phyloP scores from a whole-genome alignment of 495 filamentous ascomycete species.

The Trichoderma orchidacearum region DNA sequence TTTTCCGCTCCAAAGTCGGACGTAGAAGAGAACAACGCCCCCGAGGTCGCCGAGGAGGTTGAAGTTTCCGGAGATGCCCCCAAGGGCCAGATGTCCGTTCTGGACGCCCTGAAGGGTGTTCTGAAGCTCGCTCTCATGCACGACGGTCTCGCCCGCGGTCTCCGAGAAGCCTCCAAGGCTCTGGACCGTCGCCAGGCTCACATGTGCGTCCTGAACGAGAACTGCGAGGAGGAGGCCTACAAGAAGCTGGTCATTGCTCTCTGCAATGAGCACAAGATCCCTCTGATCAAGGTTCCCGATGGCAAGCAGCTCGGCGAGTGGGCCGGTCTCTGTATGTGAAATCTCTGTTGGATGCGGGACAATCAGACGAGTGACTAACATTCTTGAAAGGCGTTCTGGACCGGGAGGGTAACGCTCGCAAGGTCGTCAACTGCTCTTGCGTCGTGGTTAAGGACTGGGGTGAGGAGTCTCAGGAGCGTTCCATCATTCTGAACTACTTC shows the following conservation, averaged over 20 bases:
- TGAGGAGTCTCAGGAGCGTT: slow-evolving; percentile 96
- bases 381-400: slow-evolving; percentile 70
- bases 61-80: slow-evolving; percentile 77
- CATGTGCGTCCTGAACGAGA: slow-evolving; percentile 99
- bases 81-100: slow-evolving; percentile 92
- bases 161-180: slow-evolving; percentile 94
- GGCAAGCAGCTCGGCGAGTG: slow-evolving; percentile 99
- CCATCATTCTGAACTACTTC: slow-evolving; percentile 99
- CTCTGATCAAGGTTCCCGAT: slow-evolving; percentile 98
- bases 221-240: slow-evolving; percentile 98
- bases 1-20: slow-evolving; percentile 33
- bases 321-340: slow-evolving; percentile 90
- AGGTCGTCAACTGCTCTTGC: slow-evolving; percentile 99
- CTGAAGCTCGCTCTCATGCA: slow-evolving; percentile 98
- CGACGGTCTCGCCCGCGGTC: slow-evolving; percentile 95
- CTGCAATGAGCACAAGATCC: slow-evolving; percentile 98
- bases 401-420: slow-evolving; percentile 96
- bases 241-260: slow-evolving; percentile 99
- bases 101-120: slow-evolving; percentile 94
- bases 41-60: slow-evolving; percentile 72
- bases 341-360: not conserved
- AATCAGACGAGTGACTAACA: slow-evolving; percentile 5
- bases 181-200: slow-evolving; percentile 96
- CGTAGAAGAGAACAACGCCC: slow-evolving; percentile 67
- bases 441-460: slow-evolving; percentile 99